Conservation (phyloP, 306 rosid genomes). For the Vicia sativa region DNA sequence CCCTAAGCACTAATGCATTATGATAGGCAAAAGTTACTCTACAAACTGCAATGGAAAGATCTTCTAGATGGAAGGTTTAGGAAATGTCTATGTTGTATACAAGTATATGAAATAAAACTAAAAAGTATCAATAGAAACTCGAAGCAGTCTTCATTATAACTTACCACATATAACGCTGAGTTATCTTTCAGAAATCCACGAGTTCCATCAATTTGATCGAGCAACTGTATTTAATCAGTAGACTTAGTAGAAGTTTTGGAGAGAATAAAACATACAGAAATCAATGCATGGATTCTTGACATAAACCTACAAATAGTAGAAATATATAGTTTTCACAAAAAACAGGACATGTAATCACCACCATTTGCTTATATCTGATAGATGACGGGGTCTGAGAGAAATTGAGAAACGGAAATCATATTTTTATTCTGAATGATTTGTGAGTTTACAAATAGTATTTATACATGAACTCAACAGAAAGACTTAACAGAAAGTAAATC, state of each 20-base stretch:
- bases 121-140: slow-evolving; percentile 7
- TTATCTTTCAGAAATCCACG: slow-evolving; percentile 70
- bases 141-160: slow-evolving; percentile 39
- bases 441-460: neutral
- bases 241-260: slow-evolving; percentile 26
- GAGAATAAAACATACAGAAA: slow-evolving; percentile 28
- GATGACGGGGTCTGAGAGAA: neutral
- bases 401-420: slow-evolving; percentile 5
- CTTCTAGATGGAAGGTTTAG: slow-evolving; percentile 13
- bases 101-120: slow-evolving; percentile 14
- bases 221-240: slow-evolving; percentile 60
- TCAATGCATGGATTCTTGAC: slow-evolving; percentile 17
- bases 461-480: neutral
- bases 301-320: slow-evolving; percentile 25
- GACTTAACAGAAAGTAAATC: too few relatives aligned
- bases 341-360: neutral
- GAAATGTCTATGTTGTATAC: neutral
- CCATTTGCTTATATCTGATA: slow-evolving; percentile 15
- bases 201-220: slow-evolving; percentile 94
- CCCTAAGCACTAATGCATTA: slow-evolving; percentile 18
- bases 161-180: slow-evolving; percentile 72
- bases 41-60: slow-evolving; percentile 17
- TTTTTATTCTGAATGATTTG: neutral
- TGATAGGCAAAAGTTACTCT: slow-evolving; percentile 16
- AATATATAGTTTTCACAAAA: slow-evolving; percentile 15